Evolutionary conservation across 169 alveolate species (phyloP), one percentile per base, ranked within the genome.

Genomic region (Plasmodium billcollinsi): DNA sequence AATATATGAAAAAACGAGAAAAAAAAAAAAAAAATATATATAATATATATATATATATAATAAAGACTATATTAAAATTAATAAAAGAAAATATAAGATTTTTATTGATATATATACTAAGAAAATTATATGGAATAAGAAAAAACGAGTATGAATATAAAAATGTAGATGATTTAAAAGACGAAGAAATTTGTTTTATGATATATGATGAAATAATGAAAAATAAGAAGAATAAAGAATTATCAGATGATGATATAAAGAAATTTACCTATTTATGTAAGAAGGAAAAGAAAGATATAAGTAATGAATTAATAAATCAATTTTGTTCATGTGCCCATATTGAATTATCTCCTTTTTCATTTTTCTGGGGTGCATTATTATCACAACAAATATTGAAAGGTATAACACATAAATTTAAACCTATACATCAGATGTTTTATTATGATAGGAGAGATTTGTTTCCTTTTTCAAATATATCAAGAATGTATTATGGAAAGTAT

Each of bases 351-450:
- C 90, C 90, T 52, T 80, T 80, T 80, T 80, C 76, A 29, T 21
- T 47, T 33, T 80, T 80, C 70, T 80, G 26, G 8, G 90, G 90
- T 20, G 18, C 90, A 5, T 45, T 80, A 59, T 62, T 66, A 58
- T 33, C 90, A 14, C 90, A 80, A 80, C 83, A 80, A 69, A 67
- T 80, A 26, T 67, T 80, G 70, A 80, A 80, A 66, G 90, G 73
- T 1, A 15, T 67, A 47, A 67, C 80, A 8, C 52, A 47, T 58
- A 80, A 80, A 43, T 80, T 80, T 71, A 67, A 80, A 18, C 90
- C 90, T 14, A 69, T 80, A 52, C 33, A 80, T 59, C 90, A 80
- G 62, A 80, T 80, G 9, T 80, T 80, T 52, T 58, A 50, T 54
- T 80, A 45, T 71, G 83, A 80, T 56, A 80, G 69, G 21, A 80